A percentile compares a stretch with the other conserved stretches of the same genome.
Evolutionary conservation across 192 early-diverging fungal genomes (phyloP).

Genomic region (Powellomyces hirtus): DNA sequence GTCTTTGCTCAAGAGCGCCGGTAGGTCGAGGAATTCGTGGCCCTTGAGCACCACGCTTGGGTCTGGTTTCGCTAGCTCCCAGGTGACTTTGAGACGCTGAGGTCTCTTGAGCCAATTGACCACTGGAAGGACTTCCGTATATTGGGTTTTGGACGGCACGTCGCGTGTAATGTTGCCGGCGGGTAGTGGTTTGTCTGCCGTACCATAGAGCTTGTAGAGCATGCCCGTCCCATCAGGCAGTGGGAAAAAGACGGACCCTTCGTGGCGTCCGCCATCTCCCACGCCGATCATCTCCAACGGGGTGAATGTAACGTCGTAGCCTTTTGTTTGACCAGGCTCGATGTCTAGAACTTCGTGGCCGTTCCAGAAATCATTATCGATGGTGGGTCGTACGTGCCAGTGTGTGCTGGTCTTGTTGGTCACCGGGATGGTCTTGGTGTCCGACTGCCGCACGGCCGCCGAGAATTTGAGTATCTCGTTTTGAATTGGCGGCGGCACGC

Average conservation of each 20-base stretch:
- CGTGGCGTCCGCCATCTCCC: conserved; percentile 57
- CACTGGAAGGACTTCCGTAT: conserved; percentile 49
- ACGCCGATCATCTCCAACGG: conserved; percentile 48
- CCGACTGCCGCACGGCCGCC: conserved; percentile 51
- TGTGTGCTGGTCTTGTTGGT: conserved; percentile 44
- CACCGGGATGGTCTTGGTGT: conserved; percentile 49
- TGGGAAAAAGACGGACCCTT: conserved; percentile 63
- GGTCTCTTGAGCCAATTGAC: conserved; percentile 57
- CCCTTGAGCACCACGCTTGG: conserved; percentile 55
- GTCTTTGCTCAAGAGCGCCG: conserved; percentile 44
- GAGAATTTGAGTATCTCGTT: conserved; percentile 58
- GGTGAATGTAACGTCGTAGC: conserved; percentile 55
- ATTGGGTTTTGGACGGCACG: conserved; percentile 55
- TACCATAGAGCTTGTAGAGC: conserved; percentile 59
- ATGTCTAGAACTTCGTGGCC: conserved; percentile 55
- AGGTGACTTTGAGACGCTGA: conserved; percentile 51
- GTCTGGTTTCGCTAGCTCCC: conserved; percentile 56
- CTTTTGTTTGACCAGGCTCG: conserved; percentile 52
- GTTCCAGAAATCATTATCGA: conserved; percentile 59
- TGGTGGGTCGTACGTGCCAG: conserved; percentile 59
- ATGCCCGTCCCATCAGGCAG: conserved; percentile 58
- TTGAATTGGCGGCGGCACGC: conserved; percentile 52
- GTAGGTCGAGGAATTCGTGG: conserved; percentile 59
- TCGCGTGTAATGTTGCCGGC: conserved; percentile 52
- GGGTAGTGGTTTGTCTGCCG: conserved; percentile 52